phyloP scores from a whole-genome alignment of 2,329 filamentous ascomycete species.

The Dactylellina haptotyla region DNA sequence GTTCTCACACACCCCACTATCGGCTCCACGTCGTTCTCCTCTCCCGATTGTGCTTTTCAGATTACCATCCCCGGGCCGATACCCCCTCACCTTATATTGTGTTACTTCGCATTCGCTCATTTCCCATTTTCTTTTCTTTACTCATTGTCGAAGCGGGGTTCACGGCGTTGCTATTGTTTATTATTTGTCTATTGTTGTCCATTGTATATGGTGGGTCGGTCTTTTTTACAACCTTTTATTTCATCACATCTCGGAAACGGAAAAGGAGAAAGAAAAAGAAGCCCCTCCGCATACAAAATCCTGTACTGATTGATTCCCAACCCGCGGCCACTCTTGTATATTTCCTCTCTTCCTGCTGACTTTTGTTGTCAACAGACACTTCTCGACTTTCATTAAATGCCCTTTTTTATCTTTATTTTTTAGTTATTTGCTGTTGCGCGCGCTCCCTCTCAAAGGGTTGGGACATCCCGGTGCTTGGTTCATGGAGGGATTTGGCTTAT shows the following conservation, averaged over 20 bases:
- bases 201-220: slow-evolving; percentile 35
- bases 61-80: neutral
- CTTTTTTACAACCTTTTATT: slow-evolving; percentile 4
- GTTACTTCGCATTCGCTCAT: neutral
- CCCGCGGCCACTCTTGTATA: slow-evolving; percentile 24
- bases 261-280: neutral
- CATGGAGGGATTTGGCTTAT: slow-evolving; percentile 2
- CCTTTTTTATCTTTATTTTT: slow-evolving; percentile 13
- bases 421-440: neutral
- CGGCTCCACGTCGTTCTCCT: neutral
- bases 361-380: neutral
- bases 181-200: no score
- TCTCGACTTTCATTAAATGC: slow-evolving; percentile 31
- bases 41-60: slow-evolving; percentile 1
- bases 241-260: slow-evolving; percentile 4
- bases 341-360: slow-evolving; percentile 13
- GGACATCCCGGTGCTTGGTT: slow-evolving; percentile 11
- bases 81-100: neutral
- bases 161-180: slow-evolving; percentile 39
- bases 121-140: slow-evolving; percentile 24
- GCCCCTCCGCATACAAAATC: neutral
- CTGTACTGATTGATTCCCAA: slow-evolving; percentile 13
- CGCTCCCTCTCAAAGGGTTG: neutral
- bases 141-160: slow-evolving; percentile 42
- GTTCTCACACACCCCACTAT: slow-evolving; percentile 3